Base-by-base conservation (phyloP, 805 yeast species). In the Candida incommunis region DNA sequence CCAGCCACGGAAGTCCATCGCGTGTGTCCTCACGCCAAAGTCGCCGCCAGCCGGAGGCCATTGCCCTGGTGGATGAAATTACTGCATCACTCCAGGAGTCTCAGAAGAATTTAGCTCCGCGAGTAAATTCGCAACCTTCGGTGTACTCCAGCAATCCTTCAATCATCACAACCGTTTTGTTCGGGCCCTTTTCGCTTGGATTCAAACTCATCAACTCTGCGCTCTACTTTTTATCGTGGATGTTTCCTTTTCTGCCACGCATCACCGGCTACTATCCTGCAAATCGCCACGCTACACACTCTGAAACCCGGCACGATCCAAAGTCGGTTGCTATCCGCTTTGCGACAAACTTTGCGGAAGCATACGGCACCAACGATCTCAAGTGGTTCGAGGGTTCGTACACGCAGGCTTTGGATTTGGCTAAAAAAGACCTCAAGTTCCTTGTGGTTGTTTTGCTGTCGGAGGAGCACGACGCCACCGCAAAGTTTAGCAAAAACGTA, bases 361-460 rank as follows among this genome's bases (percentile, higher is more conserved):
- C 48, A 52, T 64, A 52, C 31, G 63, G 59, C 46, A 51, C 25
- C n/a, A 34, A 44, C 3, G 43, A 40, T 5, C 23, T 47, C 31
- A 42, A 52, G 48, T 43, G 56, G 52, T 71, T 74, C 46, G 78
- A 76, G 53, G 87, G 87, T 15, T 80, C 94, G 27, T 90, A 87
- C 62, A 76, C 88, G 1, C 80, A 80, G 46, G 88, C 95, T 1
- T 64, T 88, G 45, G 78, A 74, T 54, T 66, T 71, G 54, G 82
- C 92, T 27, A 80, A 82, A 43, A 67, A 72, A 27, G 75, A 82
- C 45, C 80, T 79, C 23, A 76, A 78, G 59, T 85, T 85, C 69
- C 67, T 88, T 37, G 63, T 84, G 43, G 75, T 87, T 2, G 78
- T 83, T 51, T 62, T 92, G 43, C 82, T 84, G 45, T 80, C 83